A percentile compares a stretch with the other conserved stretches of the same genome.
These are phyloP conservation scores for Xerocomellus chrysenteron DNA, from an alignment of 768 basidiomycete species.

Conservation along the genomic window DNA sequence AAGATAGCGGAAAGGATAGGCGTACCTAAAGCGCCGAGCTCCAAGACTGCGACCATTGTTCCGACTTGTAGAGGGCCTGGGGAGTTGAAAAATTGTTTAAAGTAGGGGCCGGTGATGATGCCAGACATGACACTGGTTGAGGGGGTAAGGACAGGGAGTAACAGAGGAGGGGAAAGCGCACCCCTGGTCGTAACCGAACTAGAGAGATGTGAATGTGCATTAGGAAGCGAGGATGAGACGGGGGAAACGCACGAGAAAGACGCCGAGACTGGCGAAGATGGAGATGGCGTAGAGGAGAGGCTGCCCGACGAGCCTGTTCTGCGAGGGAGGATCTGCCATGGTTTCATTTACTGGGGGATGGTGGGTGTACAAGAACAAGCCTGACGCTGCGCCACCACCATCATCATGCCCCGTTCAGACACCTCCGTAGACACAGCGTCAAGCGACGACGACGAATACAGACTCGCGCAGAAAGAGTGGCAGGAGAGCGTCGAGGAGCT, in stretches of 20 bases:
- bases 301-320: conserved; percentile 68
- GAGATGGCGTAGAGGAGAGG: conserved; percentile 78
- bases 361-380: conserved; percentile 17
- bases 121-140: conserved; percentile 78
- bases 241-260: conserved; percentile 65
- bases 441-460: conserved; percentile 67
- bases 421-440: conserved; percentile 58
- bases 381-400: conserved; percentile 22
- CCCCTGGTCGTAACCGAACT: conserved; percentile 92
- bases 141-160: conserved; percentile 3
- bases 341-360: conserved; percentile 42
- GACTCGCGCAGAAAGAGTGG: conserved; percentile 87
- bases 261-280: conserved; percentile 78
- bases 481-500: conserved; percentile 86
- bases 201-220: conserved; percentile 1
- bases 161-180: conserved; percentile 28
- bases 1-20: conserved; percentile 2
- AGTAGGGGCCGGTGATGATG: conserved; percentile 85
- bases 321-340: conserved; percentile 47
- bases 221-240: not conserved
- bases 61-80: conserved; percentile 75
- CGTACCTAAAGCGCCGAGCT: conserved; percentile 88
- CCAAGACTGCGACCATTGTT: conserved; percentile 95
- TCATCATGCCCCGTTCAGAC: conserved; percentile 62
- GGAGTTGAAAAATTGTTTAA: conserved; percentile 77